Conservation (phyloP, 805 yeast genomes). For the Candida palmyrensis region DNA sequence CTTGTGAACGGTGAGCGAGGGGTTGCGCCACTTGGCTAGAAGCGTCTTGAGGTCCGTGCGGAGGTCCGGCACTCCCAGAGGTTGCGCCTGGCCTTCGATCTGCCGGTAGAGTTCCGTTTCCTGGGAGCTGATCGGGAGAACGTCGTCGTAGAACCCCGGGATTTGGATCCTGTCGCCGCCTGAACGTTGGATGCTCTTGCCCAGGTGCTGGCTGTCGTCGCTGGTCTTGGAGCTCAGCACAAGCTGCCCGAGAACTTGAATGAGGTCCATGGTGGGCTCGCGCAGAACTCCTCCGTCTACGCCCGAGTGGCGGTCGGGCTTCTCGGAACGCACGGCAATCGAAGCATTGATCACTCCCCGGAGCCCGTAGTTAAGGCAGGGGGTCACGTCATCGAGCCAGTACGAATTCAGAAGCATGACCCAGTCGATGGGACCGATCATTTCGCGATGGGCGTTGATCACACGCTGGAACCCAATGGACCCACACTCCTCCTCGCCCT, state of each 20-base stretch:
- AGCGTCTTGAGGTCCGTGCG: constrained; percentile 47
- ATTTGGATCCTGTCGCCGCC: constrained; percentile 51
- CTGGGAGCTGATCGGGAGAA: constrained; percentile 48
- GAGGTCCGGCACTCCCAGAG: too few relatives aligned
- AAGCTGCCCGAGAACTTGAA: constrained; percentile 64
- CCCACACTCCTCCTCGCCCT: constrained; percentile 96
- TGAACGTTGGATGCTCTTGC: constrained; percentile 43
- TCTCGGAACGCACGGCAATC: constrained; percentile 64
- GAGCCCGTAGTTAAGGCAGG: constrained; percentile 91
- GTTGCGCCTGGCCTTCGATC: constrained; percentile 43
- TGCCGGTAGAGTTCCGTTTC: constrained; percentile 62
- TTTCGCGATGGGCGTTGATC: constrained; percentile 42
- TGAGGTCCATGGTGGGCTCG: constrained; percentile 86
- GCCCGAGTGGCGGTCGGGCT: constrained; percentile 92
- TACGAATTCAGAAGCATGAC: constrained; percentile 84
- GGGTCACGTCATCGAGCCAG: constrained; percentile 86
- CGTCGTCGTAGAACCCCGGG: constrained; percentile 69
- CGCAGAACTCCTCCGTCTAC: constrained; percentile 89
- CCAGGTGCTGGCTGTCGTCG: constrained; percentile 34
- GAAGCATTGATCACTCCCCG: constrained; percentile 85
- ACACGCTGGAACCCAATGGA: constrained; percentile 78
- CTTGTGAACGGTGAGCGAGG: constrained; percentile 83
- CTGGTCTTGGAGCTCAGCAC: too few relatives aligned
- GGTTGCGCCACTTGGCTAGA: constrained; percentile 81
- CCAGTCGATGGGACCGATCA: constrained; percentile 75